Evolutionary conservation across 1,284 basidiomycete species (phyloP).

Genomic region (Phaffia rhodozyma): DNA sequence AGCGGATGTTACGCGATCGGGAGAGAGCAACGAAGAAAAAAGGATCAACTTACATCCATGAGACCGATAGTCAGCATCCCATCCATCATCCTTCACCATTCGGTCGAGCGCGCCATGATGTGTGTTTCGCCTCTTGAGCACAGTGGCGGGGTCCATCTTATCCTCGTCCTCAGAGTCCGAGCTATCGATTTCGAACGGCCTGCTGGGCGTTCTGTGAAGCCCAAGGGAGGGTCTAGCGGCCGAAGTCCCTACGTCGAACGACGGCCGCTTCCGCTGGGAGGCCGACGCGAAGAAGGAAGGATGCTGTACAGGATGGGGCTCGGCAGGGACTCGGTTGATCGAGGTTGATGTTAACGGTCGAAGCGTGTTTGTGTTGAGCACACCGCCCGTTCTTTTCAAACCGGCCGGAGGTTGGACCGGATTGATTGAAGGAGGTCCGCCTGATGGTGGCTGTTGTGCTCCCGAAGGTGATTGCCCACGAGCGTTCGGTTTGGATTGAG

Average conservation of each 20-base stretch:
- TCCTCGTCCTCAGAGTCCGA: slow-evolving; percentile 55
- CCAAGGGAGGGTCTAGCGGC: slow-evolving; percentile 45
- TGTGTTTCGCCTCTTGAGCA: slow-evolving; percentile 45
- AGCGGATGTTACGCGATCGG: no score
- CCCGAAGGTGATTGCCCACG: no score
- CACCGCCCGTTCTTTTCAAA: background rate
- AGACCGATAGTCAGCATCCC: slow-evolving; percentile 13
- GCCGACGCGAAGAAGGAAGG: no score
- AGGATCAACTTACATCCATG: slow-evolving; percentile 39
- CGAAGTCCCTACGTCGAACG: slow-evolving; percentile 24
- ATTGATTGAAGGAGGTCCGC: no score
- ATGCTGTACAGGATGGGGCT: slow-evolving; percentile 43
- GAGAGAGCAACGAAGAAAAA: slow-evolving; percentile 54
- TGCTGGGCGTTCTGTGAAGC: slow-evolving; percentile 87
- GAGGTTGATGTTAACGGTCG: slow-evolving; percentile 4
- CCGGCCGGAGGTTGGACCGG: no score
- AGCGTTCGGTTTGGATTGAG: background rate
- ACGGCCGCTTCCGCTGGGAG: background rate
- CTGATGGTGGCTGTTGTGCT: no score
- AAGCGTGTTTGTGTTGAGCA: slow-evolving; percentile 4
- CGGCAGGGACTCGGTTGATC: background rate
- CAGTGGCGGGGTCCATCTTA: slow-evolving; percentile 52
- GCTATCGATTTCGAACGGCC: slow-evolving; percentile 63
- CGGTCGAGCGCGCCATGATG: slow-evolving; percentile 1
- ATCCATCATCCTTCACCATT: background rate